Conservation (phyloP, 2,329 filamentous ascomycete species). For the Camillea tinctor region DNA sequence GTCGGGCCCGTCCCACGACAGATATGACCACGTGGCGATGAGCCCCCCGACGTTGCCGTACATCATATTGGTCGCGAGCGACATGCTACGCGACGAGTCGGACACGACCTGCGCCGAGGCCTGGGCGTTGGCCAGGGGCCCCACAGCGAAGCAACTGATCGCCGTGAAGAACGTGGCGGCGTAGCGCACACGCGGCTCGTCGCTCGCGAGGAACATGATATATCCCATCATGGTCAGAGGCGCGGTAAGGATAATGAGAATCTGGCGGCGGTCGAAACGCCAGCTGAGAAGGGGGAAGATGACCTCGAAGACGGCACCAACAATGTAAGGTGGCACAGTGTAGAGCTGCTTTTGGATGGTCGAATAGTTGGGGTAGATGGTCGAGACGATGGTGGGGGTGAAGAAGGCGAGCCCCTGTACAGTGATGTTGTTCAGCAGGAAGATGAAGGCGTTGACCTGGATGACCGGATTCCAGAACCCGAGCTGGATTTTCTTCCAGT, state of each 20-base stretch:
- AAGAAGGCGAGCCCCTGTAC: slow-evolving; percentile 72
- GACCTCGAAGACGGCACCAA: slow-evolving; percentile 66
- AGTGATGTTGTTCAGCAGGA: slow-evolving; percentile 49
- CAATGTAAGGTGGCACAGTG: slow-evolving; percentile 68
- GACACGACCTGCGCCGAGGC: slow-evolving; percentile 69
- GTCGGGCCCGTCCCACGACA: slow-evolving; percentile 61
- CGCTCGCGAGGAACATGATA: slow-evolving; percentile 65
- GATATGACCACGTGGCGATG: slow-evolving; percentile 63
- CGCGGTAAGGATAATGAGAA: slow-evolving; percentile 59
- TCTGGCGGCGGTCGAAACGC: slow-evolving; percentile 56
- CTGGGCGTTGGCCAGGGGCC: slow-evolving; percentile 65
- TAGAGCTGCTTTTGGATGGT: slow-evolving; percentile 66
- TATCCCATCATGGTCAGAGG: slow-evolving; percentile 69
- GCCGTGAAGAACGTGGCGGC: slow-evolving; percentile 70
- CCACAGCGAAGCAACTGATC: slow-evolving; percentile 61
- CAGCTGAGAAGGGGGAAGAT: slow-evolving; percentile 61
- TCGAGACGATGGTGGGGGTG: slow-evolving; percentile 66
- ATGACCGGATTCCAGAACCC: slow-evolving; percentile 64
- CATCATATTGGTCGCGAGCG: slow-evolving; percentile 69
- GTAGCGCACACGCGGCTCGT: slow-evolving; percentile 55
- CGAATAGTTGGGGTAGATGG: slow-evolving; percentile 60
- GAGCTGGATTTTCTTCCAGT: slow-evolving; percentile 55
- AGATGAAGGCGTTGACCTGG: slow-evolving; percentile 24
- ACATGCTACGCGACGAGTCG: slow-evolving; percentile 66
- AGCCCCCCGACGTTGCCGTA: slow-evolving; percentile 71